Base-by-base conservation (phyloP, 352 stramenopile species). In the Pythium apleroticum region DNA sequence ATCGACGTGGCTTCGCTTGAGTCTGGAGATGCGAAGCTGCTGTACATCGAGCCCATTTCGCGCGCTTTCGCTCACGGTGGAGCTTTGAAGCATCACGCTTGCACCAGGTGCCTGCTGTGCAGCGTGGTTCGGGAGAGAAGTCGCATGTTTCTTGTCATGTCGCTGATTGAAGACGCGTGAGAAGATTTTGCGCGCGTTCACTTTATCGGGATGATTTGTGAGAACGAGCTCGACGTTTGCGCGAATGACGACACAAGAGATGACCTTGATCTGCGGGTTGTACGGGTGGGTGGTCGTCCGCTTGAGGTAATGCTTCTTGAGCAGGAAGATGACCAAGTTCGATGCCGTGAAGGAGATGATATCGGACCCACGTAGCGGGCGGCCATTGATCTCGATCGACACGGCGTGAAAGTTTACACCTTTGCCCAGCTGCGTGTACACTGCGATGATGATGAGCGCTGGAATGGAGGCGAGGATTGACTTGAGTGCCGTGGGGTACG, bases 301-400 rank as follows among this genome's bases (percentile, higher is more conserved):
- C 27, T 66, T 55, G 17, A 66, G 50, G 1, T 60, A 0, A 22
- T 49, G 10, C 10, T 48, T 46, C 19, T 52, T 46, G 22, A 60
- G 27, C 17, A 66, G 30, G 25, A 66, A 60, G 45, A 63, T 31
- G 5, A 48, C 20, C 1, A 66, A 50, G 19, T 52, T 66, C 2
- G 41, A 60, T 1, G 60, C 45, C 15, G 60, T 60, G 30, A 66
- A 66, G 3, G 35, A 19, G 6, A 66, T 60, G 35, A 66, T 53
- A 9, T 66, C 60, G 7, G 50, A 49, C 11, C 48, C 50, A 22
- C 27, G 27, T 0, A 64, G n/a, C 5, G 39, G 8, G 10, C 41
- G 49, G 19, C 19, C 17, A 5, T 33, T n/a, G 35, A 66, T 43
- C 15, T 53, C 22, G 1, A 65, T 19, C 8, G 37, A 20, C 19